Conservation (phyloP, 768 basidiomycete genomes). For the Auriscalpium vulgare region DNA sequence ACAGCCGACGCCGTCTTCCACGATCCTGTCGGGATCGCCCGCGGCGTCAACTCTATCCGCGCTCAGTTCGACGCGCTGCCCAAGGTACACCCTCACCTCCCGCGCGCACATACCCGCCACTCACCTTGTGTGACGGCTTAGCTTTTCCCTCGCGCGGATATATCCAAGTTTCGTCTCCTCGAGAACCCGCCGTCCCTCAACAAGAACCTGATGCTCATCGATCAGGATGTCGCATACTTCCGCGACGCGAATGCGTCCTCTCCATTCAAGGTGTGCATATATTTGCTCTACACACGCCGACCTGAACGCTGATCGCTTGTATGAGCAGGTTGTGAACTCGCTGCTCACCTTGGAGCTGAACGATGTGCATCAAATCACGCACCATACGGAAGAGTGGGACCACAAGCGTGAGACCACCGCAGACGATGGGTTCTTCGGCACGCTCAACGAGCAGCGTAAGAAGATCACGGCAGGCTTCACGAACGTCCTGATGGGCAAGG, state of each 20-base stretch:
- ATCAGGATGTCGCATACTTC: constrained; percentile 41
- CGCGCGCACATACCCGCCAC: neutral
- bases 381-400: constrained; percentile 39
- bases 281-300: neutral
- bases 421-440: constrained; percentile 36
- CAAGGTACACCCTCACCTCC: constrained; percentile 24
- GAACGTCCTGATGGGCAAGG: constrained; percentile 25
- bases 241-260: constrained; percentile 27
- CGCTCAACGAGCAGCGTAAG: constrained; percentile 38
- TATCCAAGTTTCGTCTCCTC: constrained; percentile 34
- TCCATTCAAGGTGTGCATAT: constrained; percentile 31
- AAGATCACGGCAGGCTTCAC: constrained; percentile 32
- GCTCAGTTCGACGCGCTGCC: constrained; percentile 37
- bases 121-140: constrained; percentile 10
- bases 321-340: constrained; percentile 29
- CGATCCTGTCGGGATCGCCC: constrained; percentile 38
- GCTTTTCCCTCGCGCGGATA: constrained; percentile 36
- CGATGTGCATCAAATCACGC: constrained; percentile 27
- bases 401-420: constrained; percentile 28
- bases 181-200: constrained; percentile 31
- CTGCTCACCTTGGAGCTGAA: constrained; percentile 34
- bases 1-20: constrained; percentile 31
- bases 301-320: neutral
- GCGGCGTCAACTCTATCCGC: constrained; percentile 31
- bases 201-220: constrained; percentile 33